Conservation (phyloP, 345 rosid genomes). For the Salix suchowensis region DNA sequence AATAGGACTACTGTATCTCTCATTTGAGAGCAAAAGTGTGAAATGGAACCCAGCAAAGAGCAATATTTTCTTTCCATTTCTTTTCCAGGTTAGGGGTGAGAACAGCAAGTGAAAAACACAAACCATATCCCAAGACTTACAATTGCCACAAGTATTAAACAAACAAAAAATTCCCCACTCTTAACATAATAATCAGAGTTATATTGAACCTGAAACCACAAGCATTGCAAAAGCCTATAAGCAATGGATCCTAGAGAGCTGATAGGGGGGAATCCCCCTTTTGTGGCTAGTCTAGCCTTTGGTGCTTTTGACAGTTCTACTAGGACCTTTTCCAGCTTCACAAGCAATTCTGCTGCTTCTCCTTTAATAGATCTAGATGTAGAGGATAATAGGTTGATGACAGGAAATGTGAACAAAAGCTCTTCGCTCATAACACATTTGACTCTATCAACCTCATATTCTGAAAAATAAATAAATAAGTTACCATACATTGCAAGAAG, state of each 20-base stretch:
- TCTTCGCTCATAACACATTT: constrained; percentile 46
- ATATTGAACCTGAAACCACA: constrained; percentile 78
- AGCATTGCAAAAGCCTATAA: constrained; percentile 60
- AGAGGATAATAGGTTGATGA: constrained; percentile 65
- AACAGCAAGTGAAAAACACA: neutral
- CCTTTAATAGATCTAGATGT: constrained; percentile 75
- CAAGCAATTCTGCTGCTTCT: constrained; percentile 65
- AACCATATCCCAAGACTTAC: neutral
- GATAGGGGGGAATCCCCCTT: constrained; percentile 39
- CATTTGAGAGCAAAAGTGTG: neutral
- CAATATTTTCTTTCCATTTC: neutral
- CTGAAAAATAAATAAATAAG: constrained; percentile 34
- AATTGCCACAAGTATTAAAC: neutral
- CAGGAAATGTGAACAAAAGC: constrained; percentile 66
- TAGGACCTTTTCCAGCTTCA: constrained; percentile 54
- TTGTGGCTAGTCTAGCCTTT: constrained; percentile 36
- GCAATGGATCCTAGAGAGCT: constrained; percentile 54
- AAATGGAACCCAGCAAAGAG: constrained; percentile 11
- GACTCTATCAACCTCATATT: constrained; percentile 26
- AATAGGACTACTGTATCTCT: no score
- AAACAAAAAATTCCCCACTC: neutral
- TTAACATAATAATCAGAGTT: neutral
- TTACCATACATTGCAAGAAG: neutral
- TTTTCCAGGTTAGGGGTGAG: neutral
- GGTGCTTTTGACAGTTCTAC: constrained; percentile 43